Evolutionary conservation across 768 basidiomycete genomes (phyloP).

Genomic region (Auricularia cornea): DNA sequence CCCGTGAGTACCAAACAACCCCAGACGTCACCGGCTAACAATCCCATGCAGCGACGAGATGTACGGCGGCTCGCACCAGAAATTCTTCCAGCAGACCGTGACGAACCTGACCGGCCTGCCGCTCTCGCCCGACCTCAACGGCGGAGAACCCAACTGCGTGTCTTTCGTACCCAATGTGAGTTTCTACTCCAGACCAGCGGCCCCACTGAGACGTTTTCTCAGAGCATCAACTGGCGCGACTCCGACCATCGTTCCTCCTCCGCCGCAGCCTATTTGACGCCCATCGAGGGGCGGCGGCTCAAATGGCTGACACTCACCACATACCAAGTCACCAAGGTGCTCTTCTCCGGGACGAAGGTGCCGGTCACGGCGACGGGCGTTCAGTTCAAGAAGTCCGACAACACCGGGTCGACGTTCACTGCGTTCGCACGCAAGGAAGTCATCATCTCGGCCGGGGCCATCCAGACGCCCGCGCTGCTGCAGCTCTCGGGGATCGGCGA

Average conservation of each 20-base stretch:
- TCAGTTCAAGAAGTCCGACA: slow-evolving; percentile 35
- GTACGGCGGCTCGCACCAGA: slow-evolving; percentile 50
- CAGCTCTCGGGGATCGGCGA: slow-evolving; percentile 55
- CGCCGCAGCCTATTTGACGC: background rate
- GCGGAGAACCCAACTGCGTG: slow-evolving; percentile 48
- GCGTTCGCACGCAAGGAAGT: slow-evolving; percentile 41
- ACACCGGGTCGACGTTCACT: slow-evolving; percentile 29
- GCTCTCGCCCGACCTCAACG: slow-evolving; percentile 43
- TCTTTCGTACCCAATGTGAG: slow-evolving; percentile 45
- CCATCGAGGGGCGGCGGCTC: background rate
- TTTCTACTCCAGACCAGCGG: background rate
- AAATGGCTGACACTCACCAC: background rate
- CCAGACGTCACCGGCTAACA: background rate
- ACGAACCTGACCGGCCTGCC: slow-evolving; percentile 39
- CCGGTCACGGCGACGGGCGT: slow-evolving; percentile 36
- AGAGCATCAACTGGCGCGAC: background rate
- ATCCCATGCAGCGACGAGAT: slow-evolving; percentile 28
- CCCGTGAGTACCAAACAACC: slow-evolving; percentile 10
- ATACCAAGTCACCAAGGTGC: slow-evolving; percentile 37
- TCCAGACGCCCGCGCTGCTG: slow-evolving; percentile 40
- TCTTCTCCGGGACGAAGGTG: slow-evolving; percentile 27
- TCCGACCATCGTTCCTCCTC: background rate
- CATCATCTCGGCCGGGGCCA: slow-evolving; percentile 46
- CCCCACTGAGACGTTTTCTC: background rate
- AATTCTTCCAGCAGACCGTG: slow-evolving; percentile 40